A percentile compares a stretch with the other conserved stretches of the same genome.
Evolutionary conservation across 805 yeast species (phyloP).

Genomic region (Ogataea paraovalis): DNA sequence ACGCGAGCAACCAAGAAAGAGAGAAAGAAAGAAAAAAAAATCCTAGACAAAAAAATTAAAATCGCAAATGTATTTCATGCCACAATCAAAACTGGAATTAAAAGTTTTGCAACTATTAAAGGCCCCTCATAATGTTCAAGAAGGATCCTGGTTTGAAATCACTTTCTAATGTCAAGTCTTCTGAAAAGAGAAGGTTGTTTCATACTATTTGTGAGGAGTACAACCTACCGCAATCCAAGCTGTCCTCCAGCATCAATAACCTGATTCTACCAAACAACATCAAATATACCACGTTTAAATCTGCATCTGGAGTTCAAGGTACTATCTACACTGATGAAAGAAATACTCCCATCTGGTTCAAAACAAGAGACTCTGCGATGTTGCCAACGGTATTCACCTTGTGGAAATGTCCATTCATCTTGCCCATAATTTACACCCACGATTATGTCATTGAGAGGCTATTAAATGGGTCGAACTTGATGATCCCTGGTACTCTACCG

Average conservation of each 20-base stretch:
- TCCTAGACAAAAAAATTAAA: too few species aligned
- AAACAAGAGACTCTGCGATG: constrained; percentile 45
- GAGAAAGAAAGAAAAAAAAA: too few species aligned
- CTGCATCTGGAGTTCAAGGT: constrained; percentile 49
- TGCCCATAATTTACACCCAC: constrained; percentile 72
- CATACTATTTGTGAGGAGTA: constrained; percentile 39
- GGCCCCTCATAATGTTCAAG: constrained; percentile 50
- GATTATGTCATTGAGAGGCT: constrained; percentile 66
- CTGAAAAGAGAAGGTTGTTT: constrained; percentile 64
- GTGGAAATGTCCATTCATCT: constrained; percentile 62
- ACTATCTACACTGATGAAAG: constrained; percentile 59
- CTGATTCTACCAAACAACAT: constrained; percentile 47
- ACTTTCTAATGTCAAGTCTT: constrained; percentile 71
- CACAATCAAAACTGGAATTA: too few species aligned
- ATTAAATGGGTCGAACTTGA: constrained; percentile 75
- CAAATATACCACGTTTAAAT: constrained; percentile 62
- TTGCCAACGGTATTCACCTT: constrained; percentile 72
- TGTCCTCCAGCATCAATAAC: constrained; percentile 39
- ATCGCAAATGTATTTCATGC: too few species aligned
- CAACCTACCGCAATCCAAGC: constrained; percentile 34
- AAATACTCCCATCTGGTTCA: constrained; percentile 72
- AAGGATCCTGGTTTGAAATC: constrained; percentile 63
- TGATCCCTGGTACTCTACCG: constrained; percentile 67
- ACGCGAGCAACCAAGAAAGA: too few species aligned
- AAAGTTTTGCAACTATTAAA: too few species aligned